Evolutionary conservation across 2,329 filamentous ascomycete genomes (phyloP), one percentile per base, ranked within the genome.

Genomic region (Aspergillus quadricinctus): DNA sequence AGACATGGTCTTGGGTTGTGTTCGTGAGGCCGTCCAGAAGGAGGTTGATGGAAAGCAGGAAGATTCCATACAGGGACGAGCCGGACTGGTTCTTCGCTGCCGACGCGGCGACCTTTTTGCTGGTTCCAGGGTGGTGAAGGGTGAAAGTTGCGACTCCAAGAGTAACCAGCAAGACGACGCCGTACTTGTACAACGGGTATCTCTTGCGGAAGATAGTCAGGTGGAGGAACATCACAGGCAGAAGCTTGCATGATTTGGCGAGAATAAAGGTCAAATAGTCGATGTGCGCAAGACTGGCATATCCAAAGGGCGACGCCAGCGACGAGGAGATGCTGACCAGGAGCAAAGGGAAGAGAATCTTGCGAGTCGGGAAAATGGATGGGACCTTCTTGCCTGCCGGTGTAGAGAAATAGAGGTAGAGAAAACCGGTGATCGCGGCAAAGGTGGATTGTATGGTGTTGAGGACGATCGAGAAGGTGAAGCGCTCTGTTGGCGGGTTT

Each of bases 261-360:
- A 99, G 88, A 65, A 97, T 90, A 77, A 96, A 97, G 29, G 94
- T 97, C 69, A 97, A 90, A 77, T 97, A 97, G 83, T 97, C 94
- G 75, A 97, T 92, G 74, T 97, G 92, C 40, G 88, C 87, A 51
- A 97, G 86, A 57, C 87, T 89, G 50, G 94, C 92, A 76, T 97
- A 97, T 65, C 93, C 94, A 69, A 97, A 97, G 2, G 93, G 93
- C n/a, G 88, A 92, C 41, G 93, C 92, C 52, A 97, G 88, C 3
- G 90, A 92, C 66, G 86, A 89, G 4, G 92, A 96, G 55, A 97
- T 76, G 64, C 92, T 90, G 57, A 99, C 91, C 57, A 97, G 84
- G 58, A 90, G 75, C 48, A 99, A 82, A 5, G 93, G 92, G 41
- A 83, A 76, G 55, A 97, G 76, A 69, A 97, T 96, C 53, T 81